These are phyloP conservation scores for Gynandropsis gynandra DNA, from an alignment of 345 rosid genomes.

Conservation along the genomic window DNA sequence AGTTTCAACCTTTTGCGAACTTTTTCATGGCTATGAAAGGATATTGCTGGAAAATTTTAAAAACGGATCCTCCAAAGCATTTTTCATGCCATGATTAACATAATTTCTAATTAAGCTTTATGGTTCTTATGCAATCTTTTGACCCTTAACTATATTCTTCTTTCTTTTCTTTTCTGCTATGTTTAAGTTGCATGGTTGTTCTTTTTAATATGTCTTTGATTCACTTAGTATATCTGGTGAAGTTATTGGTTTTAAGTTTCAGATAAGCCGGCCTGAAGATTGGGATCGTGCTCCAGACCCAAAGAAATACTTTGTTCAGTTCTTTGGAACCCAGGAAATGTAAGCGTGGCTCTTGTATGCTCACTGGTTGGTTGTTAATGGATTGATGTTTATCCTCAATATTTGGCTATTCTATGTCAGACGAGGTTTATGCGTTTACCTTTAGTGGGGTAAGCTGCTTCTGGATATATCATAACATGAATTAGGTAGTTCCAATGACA, in stretches of 20 bases:
- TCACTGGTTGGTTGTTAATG: slow-evolving; percentile 11
- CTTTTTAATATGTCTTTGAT: slow-evolving; percentile 5
- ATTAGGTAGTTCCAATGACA: not conserved
- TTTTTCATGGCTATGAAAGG: not conserved
- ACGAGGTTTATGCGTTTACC: slow-evolving; percentile 1
- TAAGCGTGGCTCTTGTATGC: slow-evolving; percentile 33
- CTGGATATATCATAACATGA: not conserved
- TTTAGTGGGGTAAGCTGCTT: not conserved
- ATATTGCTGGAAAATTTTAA: not conserved
- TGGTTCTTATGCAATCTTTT: not conserved
- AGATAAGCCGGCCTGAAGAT: slow-evolving; percentile 83
- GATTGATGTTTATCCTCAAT: slow-evolving; percentile 2
- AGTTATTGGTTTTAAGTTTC: slow-evolving; percentile 36
- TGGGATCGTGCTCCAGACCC: slow-evolving; percentile 67
- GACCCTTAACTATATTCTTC: not conserved
- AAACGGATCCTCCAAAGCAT: too few species aligned
- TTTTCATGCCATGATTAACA: too few species aligned
- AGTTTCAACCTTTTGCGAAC: not conserved
- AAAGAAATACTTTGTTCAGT: slow-evolving; percentile 71
- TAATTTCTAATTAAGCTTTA: too few species aligned
- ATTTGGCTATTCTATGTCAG: not conserved
- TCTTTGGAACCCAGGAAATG: slow-evolving; percentile 92
- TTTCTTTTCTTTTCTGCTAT: not conserved
- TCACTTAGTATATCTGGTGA: slow-evolving; percentile 4
- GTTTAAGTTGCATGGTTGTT: slow-evolving; percentile 11